phyloP scores from a whole-genome alignment of 176 grass and related monocot genomes.

The Eragrostis curvula region DNA sequence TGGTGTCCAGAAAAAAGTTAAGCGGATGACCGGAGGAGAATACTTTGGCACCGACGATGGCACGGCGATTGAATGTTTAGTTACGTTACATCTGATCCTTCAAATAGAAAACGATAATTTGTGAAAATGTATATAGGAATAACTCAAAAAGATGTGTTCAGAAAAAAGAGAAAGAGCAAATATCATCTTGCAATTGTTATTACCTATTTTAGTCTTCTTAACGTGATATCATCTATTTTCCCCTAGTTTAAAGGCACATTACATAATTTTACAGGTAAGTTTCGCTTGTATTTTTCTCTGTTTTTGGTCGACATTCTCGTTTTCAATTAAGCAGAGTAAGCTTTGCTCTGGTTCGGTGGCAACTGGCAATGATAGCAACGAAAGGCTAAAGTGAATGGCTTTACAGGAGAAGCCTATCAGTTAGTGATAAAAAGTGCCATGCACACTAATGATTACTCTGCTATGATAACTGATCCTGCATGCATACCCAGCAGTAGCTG shows the following conservation, averaged over 20 bases:
- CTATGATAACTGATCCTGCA: constrained; percentile 5
- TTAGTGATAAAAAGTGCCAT: constrained; percentile 31
- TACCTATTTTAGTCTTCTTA: neutral
- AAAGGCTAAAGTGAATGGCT: constrained; percentile 23
- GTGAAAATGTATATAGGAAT: neutral
- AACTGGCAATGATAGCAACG: constrained; percentile 33
- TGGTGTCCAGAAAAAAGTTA: constrained; percentile 39
- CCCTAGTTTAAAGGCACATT: neutral
- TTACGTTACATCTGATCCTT: constrained; percentile 1
- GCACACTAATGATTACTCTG: constrained; percentile 17
- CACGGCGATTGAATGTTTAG: too few relatives aligned
- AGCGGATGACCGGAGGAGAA: too few relatives aligned
- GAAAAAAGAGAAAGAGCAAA: neutral
- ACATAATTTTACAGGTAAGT: neutral
- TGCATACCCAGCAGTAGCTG: neutral
- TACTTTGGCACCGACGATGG: too few relatives aligned
- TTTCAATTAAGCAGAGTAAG: neutral
- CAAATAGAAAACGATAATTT: constrained; percentile 8
- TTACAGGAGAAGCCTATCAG: constrained; percentile 12
- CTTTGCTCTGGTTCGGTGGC: constrained; percentile 20
- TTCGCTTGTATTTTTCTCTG: neutral
- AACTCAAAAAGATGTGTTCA: neutral
- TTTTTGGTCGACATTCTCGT: neutral
- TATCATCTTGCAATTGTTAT: neutral
- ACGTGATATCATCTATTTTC: neutral